Conservation (phyloP, 768 basidiomycete species). For the Serendipita sp. region DNA sequence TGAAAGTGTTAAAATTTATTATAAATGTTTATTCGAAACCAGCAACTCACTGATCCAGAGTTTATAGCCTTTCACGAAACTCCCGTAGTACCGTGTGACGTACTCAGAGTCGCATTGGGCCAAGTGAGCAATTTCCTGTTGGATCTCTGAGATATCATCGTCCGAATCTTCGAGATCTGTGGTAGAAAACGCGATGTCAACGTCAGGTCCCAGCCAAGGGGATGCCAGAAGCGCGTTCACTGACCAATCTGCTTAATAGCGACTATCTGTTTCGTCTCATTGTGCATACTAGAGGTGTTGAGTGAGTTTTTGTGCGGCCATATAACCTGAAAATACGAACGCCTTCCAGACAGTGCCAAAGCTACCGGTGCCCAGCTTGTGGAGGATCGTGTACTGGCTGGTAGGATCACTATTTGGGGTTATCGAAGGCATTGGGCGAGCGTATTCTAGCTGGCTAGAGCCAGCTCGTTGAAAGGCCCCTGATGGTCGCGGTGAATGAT, state of each 20-base stretch:
- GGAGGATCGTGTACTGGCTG: slow-evolving; percentile 79
- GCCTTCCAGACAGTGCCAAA: slow-evolving; percentile 98
- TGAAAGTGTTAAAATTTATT: neutral
- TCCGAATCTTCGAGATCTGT: slow-evolving; percentile 94
- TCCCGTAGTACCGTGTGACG: slow-evolving; percentile 92
- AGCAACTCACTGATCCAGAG: slow-evolving; percentile 62
- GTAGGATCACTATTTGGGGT: slow-evolving; percentile 54
- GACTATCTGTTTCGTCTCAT: slow-evolving; percentile 84
- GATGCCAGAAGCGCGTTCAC: slow-evolving; percentile 16
- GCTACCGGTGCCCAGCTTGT: slow-evolving; percentile 94
- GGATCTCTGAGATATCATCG: slow-evolving; percentile 97
- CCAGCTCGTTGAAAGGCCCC: neutral
- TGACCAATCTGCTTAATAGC: slow-evolving; percentile 96
- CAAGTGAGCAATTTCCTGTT: slow-evolving; percentile 93
- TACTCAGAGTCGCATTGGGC: slow-evolving; percentile 94
- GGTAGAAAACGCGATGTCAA: neutral
- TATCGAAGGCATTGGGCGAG: neutral
- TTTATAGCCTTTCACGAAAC: slow-evolving; percentile 92
- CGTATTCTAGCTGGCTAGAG: neutral
- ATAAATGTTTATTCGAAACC: neutral
- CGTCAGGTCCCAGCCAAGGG: neutral
- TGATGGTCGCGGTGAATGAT: slow-evolving; percentile 2
- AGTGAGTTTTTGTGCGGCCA: slow-evolving; percentile 4
- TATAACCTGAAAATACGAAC: slow-evolving; percentile 17
- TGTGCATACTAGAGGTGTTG: slow-evolving; percentile 42